phyloP scores from a whole-genome alignment of 1,284 basidiomycete genomes.

The Schizophyllum amplum region DNA sequence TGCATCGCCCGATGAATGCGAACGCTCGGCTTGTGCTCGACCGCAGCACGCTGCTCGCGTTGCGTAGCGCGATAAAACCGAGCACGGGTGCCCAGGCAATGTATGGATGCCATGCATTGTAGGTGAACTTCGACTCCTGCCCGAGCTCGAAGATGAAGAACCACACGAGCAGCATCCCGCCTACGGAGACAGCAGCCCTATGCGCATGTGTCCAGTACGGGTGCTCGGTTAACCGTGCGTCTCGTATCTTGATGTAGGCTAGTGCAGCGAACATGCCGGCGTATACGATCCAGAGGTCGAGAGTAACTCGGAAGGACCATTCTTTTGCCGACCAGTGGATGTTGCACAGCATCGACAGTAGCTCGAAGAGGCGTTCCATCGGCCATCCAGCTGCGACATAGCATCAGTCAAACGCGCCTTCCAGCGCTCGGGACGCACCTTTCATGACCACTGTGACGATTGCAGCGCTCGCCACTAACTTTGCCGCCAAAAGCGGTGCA shows the following conservation, averaged over 20 bases:
- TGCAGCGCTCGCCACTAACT: slow-evolving; percentile 59
- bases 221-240: slow-evolving; percentile 63
- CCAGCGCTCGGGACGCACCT: background rate
- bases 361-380: slow-evolving; percentile 53
- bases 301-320: slow-evolving; percentile 80
- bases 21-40: slow-evolving; percentile 64
- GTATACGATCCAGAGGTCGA: slow-evolving; percentile 86
- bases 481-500: slow-evolving; percentile 57
- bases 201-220: slow-evolving; percentile 52
- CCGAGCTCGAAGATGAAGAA: slow-evolving; percentile 78
- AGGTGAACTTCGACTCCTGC: slow-evolving; percentile 72
- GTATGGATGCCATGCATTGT: slow-evolving; percentile 81
- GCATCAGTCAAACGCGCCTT: background rate
- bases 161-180: slow-evolving; percentile 55
- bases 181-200: slow-evolving; percentile 38
- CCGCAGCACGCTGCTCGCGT: slow-evolving; percentile 64
- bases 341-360: slow-evolving; percentile 57
- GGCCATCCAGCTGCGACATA: slow-evolving; percentile 39
- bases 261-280: slow-evolving; percentile 77
- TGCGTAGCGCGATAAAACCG: slow-evolving; percentile 69
- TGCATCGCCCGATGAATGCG: slow-evolving; percentile 76
- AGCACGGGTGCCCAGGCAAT: slow-evolving; percentile 76
- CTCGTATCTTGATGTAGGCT: slow-evolving; percentile 68
- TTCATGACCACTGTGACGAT: slow-evolving; percentile 61
- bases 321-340: slow-evolving; percentile 81